A percentile compares a stretch with the other conserved stretches of the same genome.
Conservation (phyloP, 768 basidiomycete genomes). For the Filobasidium floriforme region DNA sequence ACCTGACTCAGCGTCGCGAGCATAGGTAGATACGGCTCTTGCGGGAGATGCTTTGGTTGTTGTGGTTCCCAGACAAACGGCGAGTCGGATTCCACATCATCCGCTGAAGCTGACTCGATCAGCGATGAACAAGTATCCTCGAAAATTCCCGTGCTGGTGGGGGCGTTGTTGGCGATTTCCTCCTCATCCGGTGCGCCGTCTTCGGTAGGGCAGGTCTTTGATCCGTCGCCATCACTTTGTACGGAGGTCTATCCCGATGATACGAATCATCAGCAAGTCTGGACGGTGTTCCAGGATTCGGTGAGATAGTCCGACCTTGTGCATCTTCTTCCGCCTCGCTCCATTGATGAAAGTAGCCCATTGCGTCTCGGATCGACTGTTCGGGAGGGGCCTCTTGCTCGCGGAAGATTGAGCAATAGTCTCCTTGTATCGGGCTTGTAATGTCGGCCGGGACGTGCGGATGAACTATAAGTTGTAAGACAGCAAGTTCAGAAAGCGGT, state of each 20-base stretch:
- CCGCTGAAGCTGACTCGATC: background rate
- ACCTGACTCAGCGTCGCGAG: conserved; percentile 17
- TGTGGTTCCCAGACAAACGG: conserved; percentile 24
- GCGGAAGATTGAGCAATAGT: background rate
- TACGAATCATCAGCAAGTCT: too few species aligned
- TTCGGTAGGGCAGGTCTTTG: too few species aligned
- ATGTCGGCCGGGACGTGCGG: background rate
- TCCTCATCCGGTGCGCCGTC: background rate
- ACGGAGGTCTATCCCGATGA: too few species aligned
- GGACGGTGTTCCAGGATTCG: too few species aligned
- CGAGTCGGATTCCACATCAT: conserved; percentile 5
- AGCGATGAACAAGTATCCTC: background rate
- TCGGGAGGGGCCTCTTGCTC: background rate
- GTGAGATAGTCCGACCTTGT: background rate
- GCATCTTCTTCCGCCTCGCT: conserved; percentile 18
- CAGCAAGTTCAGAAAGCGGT: background rate
- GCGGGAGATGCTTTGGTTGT: conserved; percentile 21
- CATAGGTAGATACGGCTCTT: conserved; percentile 28
- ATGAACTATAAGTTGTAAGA: background rate
- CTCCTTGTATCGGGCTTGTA: background rate
- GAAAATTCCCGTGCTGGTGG: background rate
- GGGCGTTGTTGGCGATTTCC: conserved; percentile 3
- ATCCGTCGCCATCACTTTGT: too few species aligned
- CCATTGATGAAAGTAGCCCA: conserved; percentile 21
- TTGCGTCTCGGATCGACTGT: conserved; percentile 3